Percentiles rank a stretch among this genome's conserved stretches.
Evolutionary conservation across 169 alveolate species (phyloP).

Genomic region (Cryptosporidium meleagridis): DNA sequence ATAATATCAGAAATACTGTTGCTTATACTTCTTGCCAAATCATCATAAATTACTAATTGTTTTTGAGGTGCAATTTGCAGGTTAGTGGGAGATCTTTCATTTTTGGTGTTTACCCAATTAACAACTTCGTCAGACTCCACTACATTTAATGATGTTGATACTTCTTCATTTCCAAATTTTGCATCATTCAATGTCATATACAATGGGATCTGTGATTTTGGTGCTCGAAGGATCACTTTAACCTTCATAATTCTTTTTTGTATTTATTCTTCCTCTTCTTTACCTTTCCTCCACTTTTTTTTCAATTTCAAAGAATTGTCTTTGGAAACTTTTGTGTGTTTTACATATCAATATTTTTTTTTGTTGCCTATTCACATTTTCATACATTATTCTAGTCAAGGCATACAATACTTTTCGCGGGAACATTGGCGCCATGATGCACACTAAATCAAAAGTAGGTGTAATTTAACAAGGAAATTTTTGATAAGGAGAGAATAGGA

Average conservation of each 20-base stretch:
- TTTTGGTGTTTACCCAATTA: slow-evolving; percentile 24
- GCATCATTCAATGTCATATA: slow-evolving; percentile 68
- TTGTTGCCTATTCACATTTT: not conserved
- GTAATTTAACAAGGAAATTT: not conserved
- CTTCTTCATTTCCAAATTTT: slow-evolving; percentile 51
- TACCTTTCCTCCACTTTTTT: slow-evolving; percentile 2
- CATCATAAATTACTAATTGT: slow-evolving; percentile 1
- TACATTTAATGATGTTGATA: slow-evolving; percentile 41
- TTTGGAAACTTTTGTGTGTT: slow-evolving; percentile 14
- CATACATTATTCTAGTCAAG: not conserved
- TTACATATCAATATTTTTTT: not conserved
- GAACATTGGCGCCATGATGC: not conserved
- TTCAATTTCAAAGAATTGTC: not conserved
- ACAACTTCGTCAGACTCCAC: slow-evolving; percentile 64
- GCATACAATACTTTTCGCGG: slow-evolving; percentile 1
- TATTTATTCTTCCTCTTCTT: not conserved
- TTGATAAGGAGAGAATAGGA: too few relatives aligned
- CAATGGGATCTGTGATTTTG: slow-evolving; percentile 68
- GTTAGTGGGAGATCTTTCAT: not conserved
- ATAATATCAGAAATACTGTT: not conserved
- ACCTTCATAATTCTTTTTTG: slow-evolving; percentile 44
- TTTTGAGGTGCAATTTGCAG: slow-evolving; percentile 35
- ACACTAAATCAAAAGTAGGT: not conserved
- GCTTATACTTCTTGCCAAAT: slow-evolving; percentile 15
- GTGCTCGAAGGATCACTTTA: slow-evolving; percentile 70